These are phyloP conservation scores for Kodamaea ohmeri DNA, from an alignment of 1,139 yeast species.

Conservation along the genomic window DNA sequence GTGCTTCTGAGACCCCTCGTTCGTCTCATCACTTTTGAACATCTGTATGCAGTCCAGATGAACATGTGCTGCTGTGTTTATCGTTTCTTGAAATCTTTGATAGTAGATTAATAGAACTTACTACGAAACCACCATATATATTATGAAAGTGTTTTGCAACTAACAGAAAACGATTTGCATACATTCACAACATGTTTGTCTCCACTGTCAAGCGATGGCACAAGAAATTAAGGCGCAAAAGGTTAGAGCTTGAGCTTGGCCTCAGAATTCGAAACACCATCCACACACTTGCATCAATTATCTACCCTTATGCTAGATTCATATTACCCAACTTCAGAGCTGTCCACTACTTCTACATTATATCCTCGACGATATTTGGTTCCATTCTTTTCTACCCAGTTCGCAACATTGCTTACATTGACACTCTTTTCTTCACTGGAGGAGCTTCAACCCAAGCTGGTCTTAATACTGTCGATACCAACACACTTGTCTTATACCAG, in stretches of 20 bases:
- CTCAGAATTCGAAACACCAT: slow-evolving; percentile 24
- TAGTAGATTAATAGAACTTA: too few relatives aligned
- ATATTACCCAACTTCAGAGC: slow-evolving; percentile 73
- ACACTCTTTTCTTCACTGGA: slow-evolving; percentile 69
- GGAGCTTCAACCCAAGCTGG: slow-evolving; percentile 94
- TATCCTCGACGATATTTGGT: slow-evolving; percentile 53
- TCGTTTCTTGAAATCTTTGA: background rate
- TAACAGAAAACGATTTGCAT: too few relatives aligned
- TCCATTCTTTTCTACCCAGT: slow-evolving; percentile 76
- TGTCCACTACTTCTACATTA: slow-evolving; percentile 70
- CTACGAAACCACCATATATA: too few relatives aligned
- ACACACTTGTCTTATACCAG: slow-evolving; percentile 64
- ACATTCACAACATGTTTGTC: slow-evolving; percentile 4
- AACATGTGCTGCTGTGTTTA: too few relatives aligned
- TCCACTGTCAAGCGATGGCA: slow-evolving; percentile 7
- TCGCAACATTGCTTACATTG: slow-evolving; percentile 66
- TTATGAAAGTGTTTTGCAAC: background rate
- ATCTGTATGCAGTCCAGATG: too few relatives aligned
- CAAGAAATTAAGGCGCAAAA: slow-evolving; percentile 7
- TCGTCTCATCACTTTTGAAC: background rate
- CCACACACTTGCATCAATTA: slow-evolving; percentile 21
- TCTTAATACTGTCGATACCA: slow-evolving; percentile 70
- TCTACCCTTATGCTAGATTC: slow-evolving; percentile 47
- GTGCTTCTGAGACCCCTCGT: too few relatives aligned
- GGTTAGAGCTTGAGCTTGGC: slow-evolving; percentile 18